A percentile compares a stretch with the other conserved stretches of the same genome.
These are phyloP conservation scores for Cupressus sempervirens DNA, from an alignment of 75 land plant species.

Conservation along the genomic window DNA sequence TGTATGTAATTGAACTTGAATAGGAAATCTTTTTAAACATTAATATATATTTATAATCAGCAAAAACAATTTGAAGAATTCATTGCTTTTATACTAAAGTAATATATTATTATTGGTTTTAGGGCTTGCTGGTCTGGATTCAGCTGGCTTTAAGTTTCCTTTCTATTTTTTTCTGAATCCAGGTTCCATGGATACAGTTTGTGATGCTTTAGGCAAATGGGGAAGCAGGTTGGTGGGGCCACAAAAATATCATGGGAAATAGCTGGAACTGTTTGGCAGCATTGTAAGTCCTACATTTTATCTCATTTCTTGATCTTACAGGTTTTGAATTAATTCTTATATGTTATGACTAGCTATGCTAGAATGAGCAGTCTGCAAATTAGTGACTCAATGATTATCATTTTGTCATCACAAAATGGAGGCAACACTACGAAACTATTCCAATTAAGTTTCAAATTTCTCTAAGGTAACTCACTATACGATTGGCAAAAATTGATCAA, in stretches of 20 bases:
- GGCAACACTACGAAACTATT: no score
- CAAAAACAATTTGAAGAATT: background rate
- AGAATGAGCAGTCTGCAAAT: background rate
- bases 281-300: slow-evolving; percentile 45
- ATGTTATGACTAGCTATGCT: background rate
- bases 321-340: background rate
- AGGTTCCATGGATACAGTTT: slow-evolving; percentile 50
- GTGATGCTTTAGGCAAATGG: slow-evolving; percentile 51
- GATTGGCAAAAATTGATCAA: no score
- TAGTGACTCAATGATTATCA: background rate
- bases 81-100: background rate
- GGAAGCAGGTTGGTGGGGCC: slow-evolving; percentile 52
- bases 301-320: background rate
- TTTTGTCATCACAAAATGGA: no score
- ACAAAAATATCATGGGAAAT: slow-evolving; percentile 62
- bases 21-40: background rate
- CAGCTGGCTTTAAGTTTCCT: background rate
- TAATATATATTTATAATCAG: background rate
- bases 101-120: background rate
- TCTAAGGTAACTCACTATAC: no score
- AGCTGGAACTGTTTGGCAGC: slow-evolving; percentile 85
- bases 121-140: background rate
- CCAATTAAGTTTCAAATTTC: no score
- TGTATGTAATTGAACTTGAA: background rate
- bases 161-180: background rate